A percentile compares a stretch with the other conserved stretches of the same genome.
Conservation (phyloP, 2,329 filamentous ascomycete species). For the Chalaropsis thielavioides region DNA sequence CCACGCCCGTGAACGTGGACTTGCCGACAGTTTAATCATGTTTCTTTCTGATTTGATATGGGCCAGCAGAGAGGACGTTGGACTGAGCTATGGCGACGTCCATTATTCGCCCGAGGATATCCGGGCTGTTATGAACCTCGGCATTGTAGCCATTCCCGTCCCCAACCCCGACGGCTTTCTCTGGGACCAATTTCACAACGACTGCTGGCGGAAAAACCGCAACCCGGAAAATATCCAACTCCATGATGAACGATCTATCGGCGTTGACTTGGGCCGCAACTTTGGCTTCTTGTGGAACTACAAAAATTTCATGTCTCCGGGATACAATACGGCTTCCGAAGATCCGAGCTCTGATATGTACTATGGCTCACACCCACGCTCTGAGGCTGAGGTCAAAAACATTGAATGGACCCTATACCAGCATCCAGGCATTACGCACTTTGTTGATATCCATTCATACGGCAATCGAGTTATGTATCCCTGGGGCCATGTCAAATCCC, state of each 20-base stretch:
- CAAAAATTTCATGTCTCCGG: slow-evolving; percentile 28
- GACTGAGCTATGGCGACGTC: slow-evolving; percentile 37
- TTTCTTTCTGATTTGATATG: slow-evolving; percentile 43
- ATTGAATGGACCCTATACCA: slow-evolving; percentile 38
- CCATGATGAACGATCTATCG: slow-evolving; percentile 19
- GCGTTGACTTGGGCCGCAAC: slow-evolving; percentile 41
- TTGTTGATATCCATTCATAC: slow-evolving; percentile 44
- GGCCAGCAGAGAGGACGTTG: slow-evolving; percentile 34
- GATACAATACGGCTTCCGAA: slow-evolving; percentile 27
- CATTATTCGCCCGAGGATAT: slow-evolving; percentile 39
- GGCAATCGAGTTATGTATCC: slow-evolving; percentile 38
- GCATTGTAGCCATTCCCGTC: slow-evolving; percentile 39
- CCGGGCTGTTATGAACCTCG: slow-evolving; percentile 34
- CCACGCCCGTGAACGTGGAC: slow-evolving; percentile 44
- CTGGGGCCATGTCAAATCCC: slow-evolving; percentile 43
- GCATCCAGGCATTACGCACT: slow-evolving; percentile 39
- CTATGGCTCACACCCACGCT: slow-evolving; percentile 36
- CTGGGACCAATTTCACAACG: slow-evolving; percentile 35
- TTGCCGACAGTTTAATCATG: slow-evolving; percentile 41
- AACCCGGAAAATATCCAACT: slow-evolving; percentile 24
- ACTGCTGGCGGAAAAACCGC: slow-evolving; percentile 44
- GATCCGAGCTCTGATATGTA: slow-evolving; percentile 33
- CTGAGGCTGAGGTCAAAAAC: slow-evolving; percentile 42
- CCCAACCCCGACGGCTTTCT: slow-evolving; percentile 40
- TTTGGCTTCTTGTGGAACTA: slow-evolving; percentile 46